Conservation (phyloP, 2,329 filamentous ascomycete species). For the Metarhizium rileyi region DNA sequence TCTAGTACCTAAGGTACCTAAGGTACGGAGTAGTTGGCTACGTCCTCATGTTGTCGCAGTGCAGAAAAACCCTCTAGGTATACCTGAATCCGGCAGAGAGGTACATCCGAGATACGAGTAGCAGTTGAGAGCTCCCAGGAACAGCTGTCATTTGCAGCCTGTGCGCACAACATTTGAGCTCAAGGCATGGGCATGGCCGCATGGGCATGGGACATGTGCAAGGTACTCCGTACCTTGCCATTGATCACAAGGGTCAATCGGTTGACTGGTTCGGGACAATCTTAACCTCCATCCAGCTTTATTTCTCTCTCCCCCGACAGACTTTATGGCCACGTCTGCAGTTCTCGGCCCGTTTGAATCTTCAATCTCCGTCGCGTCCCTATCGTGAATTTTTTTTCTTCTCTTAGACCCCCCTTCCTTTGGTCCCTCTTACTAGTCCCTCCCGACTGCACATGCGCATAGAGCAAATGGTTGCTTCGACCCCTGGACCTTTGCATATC, state of each 20-base stretch:
- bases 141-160: background rate
- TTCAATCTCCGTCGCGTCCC: background rate
- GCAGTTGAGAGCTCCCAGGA: too few species aligned
- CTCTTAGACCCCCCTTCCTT: background rate
- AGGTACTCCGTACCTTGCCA: too few species aligned
- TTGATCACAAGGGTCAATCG: slow-evolving; percentile 3
- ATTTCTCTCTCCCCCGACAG: background rate
- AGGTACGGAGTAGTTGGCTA: too few species aligned
- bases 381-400: background rate
- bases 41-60: too few species aligned
- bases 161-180: background rate
- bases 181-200: too few species aligned
- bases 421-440: background rate
- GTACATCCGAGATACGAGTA: too few species aligned
- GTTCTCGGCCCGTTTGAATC: slow-evolving; percentile 1
- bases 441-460: background rate
- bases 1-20: too few species aligned
- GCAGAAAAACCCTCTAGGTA: too few species aligned
- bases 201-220: too few species aligned
- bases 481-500: slow-evolving; percentile 3
- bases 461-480: background rate
- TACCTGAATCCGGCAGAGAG: too few species aligned
- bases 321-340: background rate
- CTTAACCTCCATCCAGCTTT: background rate
- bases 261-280: background rate